These are phyloP conservation scores for Corniculantispora saksenae DNA, from an alignment of 2,329 filamentous ascomycete species.

Conservation along the genomic window DNA sequence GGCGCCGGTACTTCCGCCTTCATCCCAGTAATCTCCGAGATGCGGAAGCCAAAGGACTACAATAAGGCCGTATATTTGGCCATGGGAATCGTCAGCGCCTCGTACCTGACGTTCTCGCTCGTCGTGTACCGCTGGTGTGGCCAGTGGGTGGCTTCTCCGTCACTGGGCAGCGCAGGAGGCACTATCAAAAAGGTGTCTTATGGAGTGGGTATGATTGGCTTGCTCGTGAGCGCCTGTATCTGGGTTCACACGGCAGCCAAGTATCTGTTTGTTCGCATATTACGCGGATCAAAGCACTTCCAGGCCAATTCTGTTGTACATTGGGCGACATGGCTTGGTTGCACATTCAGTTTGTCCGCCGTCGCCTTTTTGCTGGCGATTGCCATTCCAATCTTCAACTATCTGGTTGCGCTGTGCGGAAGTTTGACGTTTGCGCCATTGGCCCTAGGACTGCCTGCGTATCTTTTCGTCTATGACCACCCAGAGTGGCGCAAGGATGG, in stretches of 20 bases:
- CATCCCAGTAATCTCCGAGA: slow-evolving; percentile 66
- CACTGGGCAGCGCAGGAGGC: slow-evolving; percentile 60
- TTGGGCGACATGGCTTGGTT: slow-evolving; percentile 39
- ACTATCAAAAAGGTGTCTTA: slow-evolving; percentile 63
- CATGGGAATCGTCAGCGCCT: slow-evolving; percentile 57
- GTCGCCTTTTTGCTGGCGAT: slow-evolving; percentile 35
- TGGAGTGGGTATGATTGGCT: slow-evolving; percentile 56
- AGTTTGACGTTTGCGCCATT: slow-evolving; percentile 38
- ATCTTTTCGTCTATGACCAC: slow-evolving; percentile 40
- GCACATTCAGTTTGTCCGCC: slow-evolving; percentile 31
- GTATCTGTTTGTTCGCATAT: slow-evolving; percentile 41
- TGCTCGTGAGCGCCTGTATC: slow-evolving; percentile 34
- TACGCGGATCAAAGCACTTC: slow-evolving; percentile 38
- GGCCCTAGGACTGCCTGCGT: slow-evolving; percentile 36
- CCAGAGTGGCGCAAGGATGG: slow-evolving; percentile 32
- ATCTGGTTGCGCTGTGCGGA: slow-evolving; percentile 33
- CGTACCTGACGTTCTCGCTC: slow-evolving; percentile 59
- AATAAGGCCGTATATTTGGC: slow-evolving; percentile 60
- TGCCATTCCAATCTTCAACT: slow-evolving; percentile 38
- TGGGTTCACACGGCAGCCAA: slow-evolving; percentile 33
- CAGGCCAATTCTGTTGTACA: slow-evolving; percentile 36
- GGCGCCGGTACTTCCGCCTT: slow-evolving; percentile 61
- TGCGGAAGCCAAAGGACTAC: slow-evolving; percentile 60
- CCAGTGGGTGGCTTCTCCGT: slow-evolving; percentile 62
- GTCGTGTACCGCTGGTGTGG: slow-evolving; percentile 65